These are phyloP conservation scores for Exophiala xenobiotica DNA, from an alignment of 2,329 filamentous ascomycete genomes.

Conservation along the genomic window DNA sequence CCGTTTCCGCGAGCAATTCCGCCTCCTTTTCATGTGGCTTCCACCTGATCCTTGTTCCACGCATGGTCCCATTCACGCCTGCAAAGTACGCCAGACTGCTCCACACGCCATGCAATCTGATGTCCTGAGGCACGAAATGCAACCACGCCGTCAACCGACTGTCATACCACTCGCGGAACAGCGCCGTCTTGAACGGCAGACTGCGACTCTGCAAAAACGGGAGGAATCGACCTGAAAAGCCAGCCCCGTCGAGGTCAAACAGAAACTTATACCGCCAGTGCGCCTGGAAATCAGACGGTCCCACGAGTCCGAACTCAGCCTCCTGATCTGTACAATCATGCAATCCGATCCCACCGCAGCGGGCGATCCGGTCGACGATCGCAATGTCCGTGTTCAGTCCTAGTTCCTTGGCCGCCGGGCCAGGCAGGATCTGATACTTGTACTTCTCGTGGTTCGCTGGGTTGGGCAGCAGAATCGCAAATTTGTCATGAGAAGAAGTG, in stretches of 20 bases:
- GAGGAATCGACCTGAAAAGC: constrained; percentile 66
- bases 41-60: constrained; percentile 51
- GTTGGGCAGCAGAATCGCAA: constrained; percentile 58
- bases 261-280: constrained; percentile 69
- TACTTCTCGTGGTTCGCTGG: constrained; percentile 44
- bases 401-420: constrained; percentile 40
- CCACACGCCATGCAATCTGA: constrained; percentile 71
- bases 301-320: constrained; percentile 51
- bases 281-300: constrained; percentile 52
- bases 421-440: constrained; percentile 55
- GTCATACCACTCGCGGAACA: constrained; percentile 80
- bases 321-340: constrained; percentile 54
- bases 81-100: constrained; percentile 72
- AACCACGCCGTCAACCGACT: constrained; percentile 72
- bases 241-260: constrained; percentile 67
- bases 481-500: constrained; percentile 34
- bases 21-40: constrained; percentile 55
- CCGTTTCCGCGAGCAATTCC: constrained; percentile 64
- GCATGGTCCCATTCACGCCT: constrained; percentile 50
- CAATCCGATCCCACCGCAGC: constrained; percentile 48
- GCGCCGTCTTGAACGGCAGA: constrained; percentile 66
- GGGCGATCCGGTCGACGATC: constrained; percentile 59
- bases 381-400: constrained; percentile 61
- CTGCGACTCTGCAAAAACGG: constrained; percentile 64
- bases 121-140: constrained; percentile 76